Evolutionary conservation across 2,329 filamentous ascomycete genomes (phyloP), one percentile per base, ranked within the genome.

Genomic region (Daldinia sp.): DNA sequence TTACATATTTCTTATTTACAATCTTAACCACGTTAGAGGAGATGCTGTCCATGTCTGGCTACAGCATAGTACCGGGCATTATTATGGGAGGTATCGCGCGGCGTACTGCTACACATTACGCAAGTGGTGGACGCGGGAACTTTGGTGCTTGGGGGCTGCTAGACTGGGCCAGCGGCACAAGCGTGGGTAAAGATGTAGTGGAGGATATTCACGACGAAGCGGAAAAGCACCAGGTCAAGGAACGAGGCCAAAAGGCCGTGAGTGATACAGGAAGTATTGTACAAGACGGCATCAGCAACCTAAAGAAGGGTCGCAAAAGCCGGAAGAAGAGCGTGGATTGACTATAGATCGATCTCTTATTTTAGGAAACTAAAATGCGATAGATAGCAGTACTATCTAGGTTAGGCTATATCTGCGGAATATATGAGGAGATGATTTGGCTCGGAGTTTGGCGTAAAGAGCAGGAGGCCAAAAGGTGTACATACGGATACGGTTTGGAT

Each of bases 1-100:
- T 93, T n/a, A 91, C 88, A 0, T 92, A 89, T 77, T 83, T 91
- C 58, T 71, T 91, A 9, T 85, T 91, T 65, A 79, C 88, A 13
- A 81, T 83, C 0, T 72, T 92, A 23, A 83, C 85, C 64, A 90
- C 88, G 2, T 71, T 88, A 0, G 88, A 92, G 67, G 89, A 92
- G 67, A 86, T 87, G 0, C 78, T 92, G 48, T 80, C 87, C 25
- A 87, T 86, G 76, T 90, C 87, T 0, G 90, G 90, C 0, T 93
- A 93, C 76, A 85, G 81, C 13, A 78, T 86, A 5, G 76, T 85
- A 0, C 84, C 84, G 0, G 84, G 83, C 1, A 80, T 85, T 45
- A 66, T 86, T 63, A 79, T 85, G 78, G 80, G 83, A 39, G 83
- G 83, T 8, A 80, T 85, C 61, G 72, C 80, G 5, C 75, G 77